These are phyloP conservation scores for Blepharisma stoltei DNA, from an alignment of 73 alveolate genomes.

Conservation along the genomic window DNA sequence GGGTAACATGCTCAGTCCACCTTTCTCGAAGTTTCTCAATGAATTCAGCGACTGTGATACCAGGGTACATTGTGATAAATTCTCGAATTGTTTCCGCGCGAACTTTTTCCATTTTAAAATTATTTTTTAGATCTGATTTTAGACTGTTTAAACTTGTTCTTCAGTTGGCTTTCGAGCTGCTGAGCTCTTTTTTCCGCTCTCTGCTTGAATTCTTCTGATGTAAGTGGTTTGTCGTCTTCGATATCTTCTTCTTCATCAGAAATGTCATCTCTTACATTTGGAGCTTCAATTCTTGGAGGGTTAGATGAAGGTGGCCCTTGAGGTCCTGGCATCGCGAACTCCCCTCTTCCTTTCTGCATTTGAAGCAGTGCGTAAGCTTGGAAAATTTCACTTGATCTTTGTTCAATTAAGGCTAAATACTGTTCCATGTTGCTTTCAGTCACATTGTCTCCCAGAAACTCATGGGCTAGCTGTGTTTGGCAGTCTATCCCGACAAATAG, in stretches of 20 bases:
- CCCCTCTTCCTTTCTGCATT: slow-evolving; percentile 15
- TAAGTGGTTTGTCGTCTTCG: slow-evolving; percentile 54
- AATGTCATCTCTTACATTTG: slow-evolving; percentile 41
- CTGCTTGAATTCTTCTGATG: slow-evolving; percentile 52
- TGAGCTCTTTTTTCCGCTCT: slow-evolving; percentile 38
- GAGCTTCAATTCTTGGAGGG: slow-evolving; percentile 43
- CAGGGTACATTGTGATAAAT: neutral
- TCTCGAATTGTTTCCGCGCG: slow-evolving; percentile 7
- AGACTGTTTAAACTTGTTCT: too few relatives aligned
- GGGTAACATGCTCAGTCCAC: neutral
- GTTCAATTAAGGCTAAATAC: slow-evolving; percentile 71
- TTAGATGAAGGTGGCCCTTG: slow-evolving; percentile 45
- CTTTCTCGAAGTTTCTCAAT: neutral
- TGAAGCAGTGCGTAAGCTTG: slow-evolving; percentile 58
- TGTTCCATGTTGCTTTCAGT: slow-evolving; percentile 64
- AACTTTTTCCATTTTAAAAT: slow-evolving; percentile 3
- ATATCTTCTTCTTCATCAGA: slow-evolving; percentile 58
- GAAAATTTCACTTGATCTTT: slow-evolving; percentile 68
- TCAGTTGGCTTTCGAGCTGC: too few relatives aligned
- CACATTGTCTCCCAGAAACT: slow-evolving; percentile 49
- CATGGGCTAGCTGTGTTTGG: slow-evolving; percentile 40
- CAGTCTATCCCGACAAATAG: slow-evolving; percentile 52
- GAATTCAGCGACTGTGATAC: neutral
- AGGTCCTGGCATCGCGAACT: slow-evolving; percentile 48
- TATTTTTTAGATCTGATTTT: too few relatives aligned